phyloP scores from a whole-genome alignment of 768 basidiomycete species.

The Xanthoconium stramineum region DNA sequence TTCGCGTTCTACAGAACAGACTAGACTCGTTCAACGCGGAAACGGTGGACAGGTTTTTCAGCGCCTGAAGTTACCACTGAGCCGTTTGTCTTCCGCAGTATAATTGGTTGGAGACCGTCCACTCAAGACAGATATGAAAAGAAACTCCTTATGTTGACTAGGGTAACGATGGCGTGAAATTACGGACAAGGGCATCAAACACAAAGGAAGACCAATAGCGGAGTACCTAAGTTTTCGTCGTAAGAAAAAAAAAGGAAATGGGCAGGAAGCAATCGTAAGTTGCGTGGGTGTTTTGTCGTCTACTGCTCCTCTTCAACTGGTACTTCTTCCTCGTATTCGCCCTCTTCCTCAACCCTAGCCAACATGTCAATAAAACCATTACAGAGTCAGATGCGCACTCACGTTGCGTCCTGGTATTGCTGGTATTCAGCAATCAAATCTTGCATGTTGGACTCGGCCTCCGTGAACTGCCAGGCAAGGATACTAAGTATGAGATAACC shows the following conservation, averaged over 20 bases:
- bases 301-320: constrained; percentile 57
- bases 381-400: constrained; percentile 32
- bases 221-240: constrained; percentile 36
- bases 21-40: too few species aligned
- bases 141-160: constrained; percentile 22
- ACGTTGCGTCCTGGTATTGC: constrained; percentile 94
- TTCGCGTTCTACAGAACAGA: too few species aligned
- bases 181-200: constrained; percentile 30
- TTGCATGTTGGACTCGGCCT: constrained; percentile 99
- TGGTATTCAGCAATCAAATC: constrained; percentile 98
- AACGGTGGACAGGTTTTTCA: too few species aligned
- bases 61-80: not conserved
- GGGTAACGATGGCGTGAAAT: constrained; percentile 32
- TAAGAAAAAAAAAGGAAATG: constrained; percentile 19
- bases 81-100: not conserved
- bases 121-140: not conserved
- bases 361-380: constrained; percentile 9
- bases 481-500: not conserved
- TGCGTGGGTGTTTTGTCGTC: constrained; percentile 23
- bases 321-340: constrained; percentile 82
- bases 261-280: constrained; percentile 15
- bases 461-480: constrained; percentile 65
- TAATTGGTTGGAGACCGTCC: not conserved
- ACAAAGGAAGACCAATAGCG: constrained; percentile 31
- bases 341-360: constrained; percentile 80